These are phyloP conservation scores for Chlorella sorokiniana DNA, from an alignment of 139 green algal species.

Conservation along the genomic window DNA sequence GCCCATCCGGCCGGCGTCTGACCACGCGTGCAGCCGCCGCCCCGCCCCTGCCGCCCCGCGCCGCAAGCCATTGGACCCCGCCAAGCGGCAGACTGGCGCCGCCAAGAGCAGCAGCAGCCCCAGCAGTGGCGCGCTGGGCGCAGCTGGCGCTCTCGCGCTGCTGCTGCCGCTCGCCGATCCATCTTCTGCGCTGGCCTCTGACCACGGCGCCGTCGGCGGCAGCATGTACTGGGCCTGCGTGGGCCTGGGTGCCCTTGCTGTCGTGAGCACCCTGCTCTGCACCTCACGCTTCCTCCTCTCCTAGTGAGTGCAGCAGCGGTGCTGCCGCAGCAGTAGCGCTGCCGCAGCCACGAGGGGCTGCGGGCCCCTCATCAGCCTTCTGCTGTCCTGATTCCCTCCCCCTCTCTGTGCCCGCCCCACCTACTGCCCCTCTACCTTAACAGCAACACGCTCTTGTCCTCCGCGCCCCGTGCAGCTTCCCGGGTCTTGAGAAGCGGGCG, in stretches of 20 bases:
- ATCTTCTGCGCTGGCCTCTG: neutral
- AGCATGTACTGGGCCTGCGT: constrained; percentile 8
- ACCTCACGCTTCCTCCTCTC: constrained; percentile 26
- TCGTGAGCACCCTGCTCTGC: constrained; percentile 15
- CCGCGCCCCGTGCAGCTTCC: constrained; percentile 44
- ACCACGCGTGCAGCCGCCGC: too few relatives aligned
- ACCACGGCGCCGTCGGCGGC: neutral
- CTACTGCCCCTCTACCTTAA: too few relatives aligned
- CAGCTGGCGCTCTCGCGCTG: neutral
- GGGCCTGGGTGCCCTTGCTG: neutral
- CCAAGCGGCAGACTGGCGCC: neutral
- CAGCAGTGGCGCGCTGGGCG: neutral
- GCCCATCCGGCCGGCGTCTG: too few relatives aligned
- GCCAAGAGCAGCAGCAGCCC: neutral
- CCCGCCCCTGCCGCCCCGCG: too few relatives aligned
- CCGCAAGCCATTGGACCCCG: neutral
- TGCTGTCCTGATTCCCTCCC: neutral
- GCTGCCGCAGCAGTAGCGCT: neutral
- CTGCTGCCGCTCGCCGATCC: constrained; percentile 20
- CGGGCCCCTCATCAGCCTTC: neutral
- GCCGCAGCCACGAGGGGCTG: neutral
- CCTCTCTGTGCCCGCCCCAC: neutral
- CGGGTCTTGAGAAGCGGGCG: constrained; percentile 25
- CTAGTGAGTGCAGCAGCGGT: constrained; percentile 3
- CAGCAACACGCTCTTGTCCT: too few relatives aligned